These are phyloP conservation scores for Akanthomyces lecanii DNA, from an alignment of 2,329 filamentous ascomycete species.

Conservation along the genomic window DNA sequence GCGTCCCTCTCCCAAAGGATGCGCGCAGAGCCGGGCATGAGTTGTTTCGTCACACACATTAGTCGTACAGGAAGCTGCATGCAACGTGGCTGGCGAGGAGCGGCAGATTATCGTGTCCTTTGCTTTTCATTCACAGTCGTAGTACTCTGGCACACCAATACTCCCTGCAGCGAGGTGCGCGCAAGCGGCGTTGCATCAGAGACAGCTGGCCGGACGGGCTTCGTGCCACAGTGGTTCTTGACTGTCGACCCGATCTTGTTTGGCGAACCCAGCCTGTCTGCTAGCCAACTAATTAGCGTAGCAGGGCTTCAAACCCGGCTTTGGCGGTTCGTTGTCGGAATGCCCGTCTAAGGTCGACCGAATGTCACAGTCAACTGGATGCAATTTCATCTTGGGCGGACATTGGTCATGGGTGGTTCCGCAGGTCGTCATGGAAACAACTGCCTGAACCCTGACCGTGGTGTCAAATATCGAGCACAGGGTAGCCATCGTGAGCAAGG, in stretches of 20 bases:
- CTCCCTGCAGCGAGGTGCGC: neutral
- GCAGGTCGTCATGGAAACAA: constrained; percentile 10
- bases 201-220: neutral
- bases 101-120: neutral
- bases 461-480: neutral
- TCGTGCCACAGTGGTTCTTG: constrained; percentile 4
- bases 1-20: neutral
- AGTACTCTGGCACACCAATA: neutral
- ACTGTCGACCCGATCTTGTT: constrained; percentile 4
- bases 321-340: neutral
- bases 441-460: neutral
- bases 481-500: neutral
- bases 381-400: constrained; percentile 3
- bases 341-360: neutral
- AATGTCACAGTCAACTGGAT: neutral
- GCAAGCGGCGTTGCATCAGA: neutral
- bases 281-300: no score
- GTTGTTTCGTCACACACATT: constrained; percentile 2
- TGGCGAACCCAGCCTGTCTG: neutral
- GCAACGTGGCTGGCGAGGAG: constrained; percentile 11
- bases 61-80: neutral
- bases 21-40: neutral
- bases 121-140: neutral
- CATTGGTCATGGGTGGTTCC: neutral
- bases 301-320: neutral